A percentile compares a stretch with the other conserved stretches of the same genome.
Conservation (phyloP, 306 rosid genomes). For the Cicer judaicum region DNA sequence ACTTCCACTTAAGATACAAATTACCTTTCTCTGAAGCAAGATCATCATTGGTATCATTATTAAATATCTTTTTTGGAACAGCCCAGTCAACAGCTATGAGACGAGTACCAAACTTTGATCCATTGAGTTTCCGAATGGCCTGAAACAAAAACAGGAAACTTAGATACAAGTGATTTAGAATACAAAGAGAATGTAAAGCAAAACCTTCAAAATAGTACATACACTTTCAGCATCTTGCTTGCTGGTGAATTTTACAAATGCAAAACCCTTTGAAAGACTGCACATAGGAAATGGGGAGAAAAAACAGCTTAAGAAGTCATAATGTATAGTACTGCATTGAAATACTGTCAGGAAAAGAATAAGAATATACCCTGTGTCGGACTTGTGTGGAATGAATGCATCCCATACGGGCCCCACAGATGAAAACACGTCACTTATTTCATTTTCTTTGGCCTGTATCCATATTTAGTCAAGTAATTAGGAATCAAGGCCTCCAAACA, state of each 20-base stretch:
- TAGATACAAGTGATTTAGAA: slow-evolving; percentile 35
- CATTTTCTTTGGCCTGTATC: slow-evolving; percentile 72
- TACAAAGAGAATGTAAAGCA: slow-evolving; percentile 32
- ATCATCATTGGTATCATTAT: slow-evolving; percentile 49
- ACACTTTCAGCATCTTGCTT: slow-evolving; percentile 89
- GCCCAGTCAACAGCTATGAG: slow-evolving; percentile 98
- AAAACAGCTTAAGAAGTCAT: slow-evolving; percentile 21
- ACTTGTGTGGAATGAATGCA: slow-evolving; percentile 69
- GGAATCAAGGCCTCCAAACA: slow-evolving; percentile 39
- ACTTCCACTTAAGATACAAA: slow-evolving; percentile 27
- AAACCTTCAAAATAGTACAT: slow-evolving; percentile 41
- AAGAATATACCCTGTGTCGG: slow-evolving; percentile 74
- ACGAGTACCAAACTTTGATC: slow-evolving; percentile 71
- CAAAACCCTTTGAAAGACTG: slow-evolving; percentile 93
- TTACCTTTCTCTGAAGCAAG: slow-evolving; percentile 71
- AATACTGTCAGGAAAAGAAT: slow-evolving; percentile 16
- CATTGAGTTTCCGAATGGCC: slow-evolving; percentile 89
- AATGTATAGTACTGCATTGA: slow-evolving; percentile 16
- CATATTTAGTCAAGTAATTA: slow-evolving; percentile 47
- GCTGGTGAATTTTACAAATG: slow-evolving; percentile 88
- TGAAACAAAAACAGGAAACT: slow-evolving; percentile 45
- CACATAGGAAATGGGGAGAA: slow-evolving; percentile 45
- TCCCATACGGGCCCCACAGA: slow-evolving; percentile 94
- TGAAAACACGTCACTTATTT: slow-evolving; percentile 68
- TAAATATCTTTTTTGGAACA: slow-evolving; percentile 81